Conservation (phyloP, 192 early-diverging fungal genomes). For the Martensiomyces pterosporus region DNA sequence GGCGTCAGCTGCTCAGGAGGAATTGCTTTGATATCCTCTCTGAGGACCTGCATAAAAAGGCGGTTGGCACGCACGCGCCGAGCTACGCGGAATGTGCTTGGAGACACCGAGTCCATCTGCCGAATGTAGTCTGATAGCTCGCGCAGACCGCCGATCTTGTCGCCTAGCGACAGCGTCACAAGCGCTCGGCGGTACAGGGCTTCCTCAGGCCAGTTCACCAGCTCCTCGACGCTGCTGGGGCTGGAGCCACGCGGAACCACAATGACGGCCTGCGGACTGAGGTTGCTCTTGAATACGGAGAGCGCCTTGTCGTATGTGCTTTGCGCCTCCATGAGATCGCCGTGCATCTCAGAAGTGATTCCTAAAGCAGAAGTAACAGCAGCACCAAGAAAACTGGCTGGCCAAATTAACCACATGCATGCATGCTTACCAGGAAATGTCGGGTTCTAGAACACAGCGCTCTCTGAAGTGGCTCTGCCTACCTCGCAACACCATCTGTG, state of each 20-base stretch:
- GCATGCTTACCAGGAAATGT: too few species aligned
- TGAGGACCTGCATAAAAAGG: conserved; percentile 49
- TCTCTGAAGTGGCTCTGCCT: too few species aligned
- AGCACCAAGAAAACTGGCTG: too few species aligned
- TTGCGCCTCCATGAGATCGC: conserved; percentile 45
- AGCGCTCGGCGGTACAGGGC: conserved; percentile 63
- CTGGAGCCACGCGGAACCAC: conserved; percentile 40
- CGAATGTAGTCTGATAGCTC: conserved; percentile 43
- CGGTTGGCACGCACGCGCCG: conserved; percentile 54
- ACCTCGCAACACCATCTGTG: conserved; percentile 59
- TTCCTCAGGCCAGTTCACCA: conserved; percentile 64
- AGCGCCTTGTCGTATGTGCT: conserved; percentile 53
- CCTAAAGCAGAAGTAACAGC: too few species aligned
- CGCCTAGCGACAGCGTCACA: conserved; percentile 33
- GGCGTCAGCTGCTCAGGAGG: conserved; percentile 22
- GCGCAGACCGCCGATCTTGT: conserved; percentile 3
- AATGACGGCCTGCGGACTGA: conserved; percentile 26
- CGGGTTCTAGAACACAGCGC: too few species aligned
- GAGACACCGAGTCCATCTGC: conserved; percentile 41
- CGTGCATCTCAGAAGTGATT: conserved; percentile 29
- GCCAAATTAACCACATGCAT: too few species aligned
- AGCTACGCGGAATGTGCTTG: conserved; percentile 45
- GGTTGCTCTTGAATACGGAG: conserved; percentile 17
- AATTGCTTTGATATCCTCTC: conserved; percentile 27
- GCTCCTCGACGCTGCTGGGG: conserved; percentile 48